A percentile compares a stretch with the other conserved stretches of the same genome.
Evolutionary conservation across 345 rosid genomes (phyloP).

Genomic region (Bretschneidera sinensis): DNA sequence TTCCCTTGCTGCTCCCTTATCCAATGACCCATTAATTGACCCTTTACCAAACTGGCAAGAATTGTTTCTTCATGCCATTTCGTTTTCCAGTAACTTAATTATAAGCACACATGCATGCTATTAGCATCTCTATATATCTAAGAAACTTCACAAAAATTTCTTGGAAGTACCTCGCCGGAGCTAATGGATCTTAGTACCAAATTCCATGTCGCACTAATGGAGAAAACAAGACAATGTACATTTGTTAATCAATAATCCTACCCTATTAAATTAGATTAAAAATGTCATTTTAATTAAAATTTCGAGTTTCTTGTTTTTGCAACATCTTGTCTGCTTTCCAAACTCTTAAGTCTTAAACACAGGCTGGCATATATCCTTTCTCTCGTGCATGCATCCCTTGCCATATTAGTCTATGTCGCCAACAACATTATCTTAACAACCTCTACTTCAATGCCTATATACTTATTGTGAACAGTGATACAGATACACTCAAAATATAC

Average conservation of each 20-base stretch:
- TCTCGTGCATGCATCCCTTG: constrained; percentile 28
- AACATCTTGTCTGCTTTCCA: constrained; percentile 11
- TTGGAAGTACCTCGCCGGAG: background rate
- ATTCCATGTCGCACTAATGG: background rate
- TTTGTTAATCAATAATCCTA: background rate
- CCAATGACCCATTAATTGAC: no score
- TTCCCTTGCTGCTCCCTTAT: no score
- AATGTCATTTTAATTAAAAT: background rate
- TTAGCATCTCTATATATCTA: background rate
- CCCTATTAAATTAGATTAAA: background rate
- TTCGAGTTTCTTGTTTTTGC: background rate
- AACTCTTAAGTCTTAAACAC: background rate
- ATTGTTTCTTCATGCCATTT: no score
- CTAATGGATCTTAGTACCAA: background rate
- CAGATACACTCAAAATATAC: no score
- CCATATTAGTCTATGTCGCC: constrained; percentile 7
- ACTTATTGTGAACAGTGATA: no score
- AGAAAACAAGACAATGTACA: background rate
- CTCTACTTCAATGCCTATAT: no score
- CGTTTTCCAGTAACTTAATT: no score
- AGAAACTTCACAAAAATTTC: constrained; percentile 16
- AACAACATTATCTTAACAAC: constrained; percentile 15
- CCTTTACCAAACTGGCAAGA: no score
- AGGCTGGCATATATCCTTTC: constrained; percentile 26
- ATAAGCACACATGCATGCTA: no score